Percentiles rank a stretch among this genome's conserved stretches.
phyloP scores from a whole-genome alignment of 169 alveolate species.

The Plasmodium falciparum region DNA sequence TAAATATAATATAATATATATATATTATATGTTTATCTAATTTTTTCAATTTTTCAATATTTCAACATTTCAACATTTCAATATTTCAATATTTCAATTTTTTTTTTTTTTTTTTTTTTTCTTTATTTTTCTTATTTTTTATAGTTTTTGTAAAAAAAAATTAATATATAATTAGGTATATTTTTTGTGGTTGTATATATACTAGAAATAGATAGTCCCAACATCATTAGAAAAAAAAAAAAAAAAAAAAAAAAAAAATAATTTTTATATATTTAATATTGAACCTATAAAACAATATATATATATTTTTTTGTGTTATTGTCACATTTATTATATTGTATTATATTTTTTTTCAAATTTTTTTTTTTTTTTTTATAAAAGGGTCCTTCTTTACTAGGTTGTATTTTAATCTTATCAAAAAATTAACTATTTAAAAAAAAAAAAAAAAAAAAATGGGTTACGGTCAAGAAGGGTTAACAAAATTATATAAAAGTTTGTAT shows the following conservation, averaged over 20 bases:
- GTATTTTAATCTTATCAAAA: background rate
- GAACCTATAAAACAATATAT: no score
- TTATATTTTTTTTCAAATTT: background rate
- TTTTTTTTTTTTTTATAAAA: background rate
- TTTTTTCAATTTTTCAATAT: background rate
- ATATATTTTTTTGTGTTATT: no score
- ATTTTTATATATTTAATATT: no score
- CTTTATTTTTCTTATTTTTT: background rate
- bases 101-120: background rate
- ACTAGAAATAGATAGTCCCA: no score
- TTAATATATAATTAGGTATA: background rate
- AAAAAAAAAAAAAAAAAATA: no score
- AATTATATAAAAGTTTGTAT: constrained; percentile 4
- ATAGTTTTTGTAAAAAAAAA: background rate
- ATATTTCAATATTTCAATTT: background rate
- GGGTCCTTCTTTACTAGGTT: background rate
- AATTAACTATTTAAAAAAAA: constrained; percentile 4
- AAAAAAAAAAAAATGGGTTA: constrained; percentile 7
- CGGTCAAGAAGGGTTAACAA: background rate
- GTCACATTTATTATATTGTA: no score
- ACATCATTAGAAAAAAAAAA: no score
- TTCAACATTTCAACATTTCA: background rate
- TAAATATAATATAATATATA: background rate
- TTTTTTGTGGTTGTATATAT: no score
- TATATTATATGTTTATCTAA: background rate